A percentile compares a stretch with the other conserved stretches of the same genome.
Evolutionary conservation across 2,329 filamentous ascomycete species (phyloP).

Genomic region (Cryphonectria carpinicola): DNA sequence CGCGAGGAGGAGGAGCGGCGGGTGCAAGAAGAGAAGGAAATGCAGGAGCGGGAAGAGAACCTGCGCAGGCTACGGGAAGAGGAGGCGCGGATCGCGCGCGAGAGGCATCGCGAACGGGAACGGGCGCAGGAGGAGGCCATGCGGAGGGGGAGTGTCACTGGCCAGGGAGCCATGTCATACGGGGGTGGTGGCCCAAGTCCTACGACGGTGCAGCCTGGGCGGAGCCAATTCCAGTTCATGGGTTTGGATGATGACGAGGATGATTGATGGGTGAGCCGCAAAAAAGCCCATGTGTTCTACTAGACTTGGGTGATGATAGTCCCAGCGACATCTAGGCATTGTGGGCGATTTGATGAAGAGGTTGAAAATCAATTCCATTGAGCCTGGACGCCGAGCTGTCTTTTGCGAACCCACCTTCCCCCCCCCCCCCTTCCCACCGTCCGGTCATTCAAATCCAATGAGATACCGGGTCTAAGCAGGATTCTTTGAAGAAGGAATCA

Average conservation of each 20-base stretch:
- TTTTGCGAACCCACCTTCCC: neutral
- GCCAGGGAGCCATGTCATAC: conserved; percentile 2
- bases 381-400: conserved; percentile 20
- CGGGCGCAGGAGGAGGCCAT: conserved; percentile 47
- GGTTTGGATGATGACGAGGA: conserved; percentile 57
- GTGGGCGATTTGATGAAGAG: neutral
- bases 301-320: neutral
- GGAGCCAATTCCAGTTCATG: conserved; percentile 60
- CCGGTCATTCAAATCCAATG: conserved; percentile 9
- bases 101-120: conserved; percentile 52
- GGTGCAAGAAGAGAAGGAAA: conserved; percentile 52
- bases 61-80: conserved; percentile 50
- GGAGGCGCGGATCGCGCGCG: conserved; percentile 49
- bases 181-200: conserved; percentile 30
- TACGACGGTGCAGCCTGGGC: conserved; percentile 40
- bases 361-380: conserved; percentile 8
- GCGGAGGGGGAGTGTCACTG: conserved; percentile 32
- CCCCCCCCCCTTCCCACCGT: neutral
- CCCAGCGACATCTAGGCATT: neutral
- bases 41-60: conserved; percentile 40
- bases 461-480: neutral
- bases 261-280: conserved; percentile 10
- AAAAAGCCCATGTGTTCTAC: neutral
- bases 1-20: conserved; percentile 56
- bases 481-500: neutral